A percentile compares a stretch with the other conserved stretches of the same genome.
Conservation (phyloP, 345 rosid genomes). For the Syzygium oleosum region DNA sequence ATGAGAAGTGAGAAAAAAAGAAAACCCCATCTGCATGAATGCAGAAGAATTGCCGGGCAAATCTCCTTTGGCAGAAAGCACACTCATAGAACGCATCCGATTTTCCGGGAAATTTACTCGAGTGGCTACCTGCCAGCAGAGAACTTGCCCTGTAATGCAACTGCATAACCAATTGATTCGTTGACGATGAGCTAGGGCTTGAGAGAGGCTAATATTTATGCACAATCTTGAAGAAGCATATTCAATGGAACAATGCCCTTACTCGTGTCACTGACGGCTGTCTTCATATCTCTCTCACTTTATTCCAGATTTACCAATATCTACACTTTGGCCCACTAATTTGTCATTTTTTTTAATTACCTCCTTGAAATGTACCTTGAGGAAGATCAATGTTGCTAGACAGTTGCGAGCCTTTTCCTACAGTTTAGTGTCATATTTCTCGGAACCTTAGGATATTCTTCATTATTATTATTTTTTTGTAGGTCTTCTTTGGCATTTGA, state of each 20-base stretch:
- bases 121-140: conserved; percentile 8
- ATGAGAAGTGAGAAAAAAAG: background rate
- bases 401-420: background rate
- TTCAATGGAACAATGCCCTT: background rate
- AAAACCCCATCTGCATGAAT: background rate
- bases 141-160: conserved; percentile 7
- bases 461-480: background rate
- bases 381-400: background rate
- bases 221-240: background rate
- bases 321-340: background rate
- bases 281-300: background rate
- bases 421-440: background rate
- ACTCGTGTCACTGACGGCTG: background rate
- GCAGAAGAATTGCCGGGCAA: conserved; percentile 7
- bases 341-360: background rate
- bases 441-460: background rate
- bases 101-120: background rate
- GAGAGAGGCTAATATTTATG: background rate
- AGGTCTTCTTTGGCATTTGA: background rate
- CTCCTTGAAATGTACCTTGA: background rate
- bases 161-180: background rate
- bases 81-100: background rate
- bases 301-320: background rate
- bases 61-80: conserved; percentile 36
- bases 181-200: background rate